These are phyloP conservation scores for Penicillium capsulatum DNA, from an alignment of 2,329 filamentous ascomycete genomes.

Conservation along the genomic window DNA sequence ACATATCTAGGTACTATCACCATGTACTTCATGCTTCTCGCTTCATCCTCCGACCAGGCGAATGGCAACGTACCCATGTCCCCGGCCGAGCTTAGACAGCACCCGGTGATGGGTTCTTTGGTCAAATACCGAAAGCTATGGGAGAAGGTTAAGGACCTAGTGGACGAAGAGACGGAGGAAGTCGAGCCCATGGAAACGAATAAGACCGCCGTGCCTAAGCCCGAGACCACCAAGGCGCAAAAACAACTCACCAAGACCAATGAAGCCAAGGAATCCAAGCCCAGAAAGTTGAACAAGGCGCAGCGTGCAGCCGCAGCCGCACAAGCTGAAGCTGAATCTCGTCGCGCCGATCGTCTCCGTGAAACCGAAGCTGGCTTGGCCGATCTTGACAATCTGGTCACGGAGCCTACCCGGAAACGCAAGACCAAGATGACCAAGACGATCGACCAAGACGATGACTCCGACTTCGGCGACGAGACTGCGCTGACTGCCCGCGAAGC, in stretches of 20 bases:
- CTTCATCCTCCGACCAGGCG: conserved; percentile 62
- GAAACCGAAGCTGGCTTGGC: conserved; percentile 67
- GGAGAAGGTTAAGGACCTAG: conserved; percentile 67
- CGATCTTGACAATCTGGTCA: conserved; percentile 61
- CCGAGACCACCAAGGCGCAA: conserved; percentile 10
- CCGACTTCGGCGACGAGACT: conserved; percentile 91
- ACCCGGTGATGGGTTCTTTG: conserved; percentile 83
- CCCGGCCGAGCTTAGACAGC: conserved; percentile 77
- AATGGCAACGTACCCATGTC: conserved; percentile 59
- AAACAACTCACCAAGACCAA: conserved; percentile 36
- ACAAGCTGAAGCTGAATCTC: conserved; percentile 52
- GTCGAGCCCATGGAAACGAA: conserved; percentile 17
- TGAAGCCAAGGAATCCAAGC: conserved; percentile 35
- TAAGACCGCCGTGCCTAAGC: conserved; percentile 4
- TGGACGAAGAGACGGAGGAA: conserved; percentile 40
- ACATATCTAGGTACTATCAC: conserved; percentile 82
- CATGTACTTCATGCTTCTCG: conserved; percentile 93
- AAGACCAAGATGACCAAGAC: conserved; percentile 35
- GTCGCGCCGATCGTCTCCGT: conserved; percentile 51
- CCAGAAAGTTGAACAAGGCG: conserved; percentile 46
- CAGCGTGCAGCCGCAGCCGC: conserved; percentile 51
- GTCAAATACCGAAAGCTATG: conserved; percentile 77
- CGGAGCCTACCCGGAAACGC: conserved; percentile 47
- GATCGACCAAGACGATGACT: conserved; percentile 54
- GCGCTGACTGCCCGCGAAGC: conserved; percentile 71